Evolutionary conservation across 2,329 filamentous ascomycete genomes (phyloP), one percentile per base, ranked within the genome.

Genomic region (Aspergillus sp.): DNA sequence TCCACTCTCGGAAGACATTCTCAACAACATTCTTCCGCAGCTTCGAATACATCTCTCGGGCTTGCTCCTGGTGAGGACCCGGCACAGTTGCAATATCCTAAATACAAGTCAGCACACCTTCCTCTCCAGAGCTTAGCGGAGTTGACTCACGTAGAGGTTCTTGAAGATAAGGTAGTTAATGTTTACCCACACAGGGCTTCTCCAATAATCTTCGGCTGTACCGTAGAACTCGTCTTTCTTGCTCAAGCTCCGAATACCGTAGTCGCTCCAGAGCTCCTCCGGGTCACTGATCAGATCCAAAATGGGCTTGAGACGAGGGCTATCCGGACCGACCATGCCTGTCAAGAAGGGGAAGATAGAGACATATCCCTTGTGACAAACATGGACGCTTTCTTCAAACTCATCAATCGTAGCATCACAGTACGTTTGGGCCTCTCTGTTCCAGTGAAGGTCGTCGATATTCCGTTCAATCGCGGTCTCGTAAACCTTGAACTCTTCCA

Each of bases 341-440:
- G 90, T 84, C 60, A 97, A 74, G 79, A 97, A 95, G 1, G 94
- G 94, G 72, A 96, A 94, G 24, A 99, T 79, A 19, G 90, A 94
- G 60, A 97, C 85, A 67, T 99, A 99, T 17, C 94, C 94, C 73
- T 95, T 96, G 77, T 97, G 94, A 75, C 94, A 99, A 40, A 96
- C 90, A 17, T 94, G 86, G 33, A 81, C 73, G 65, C 90, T 86
- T 74, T 99, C 94, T 71, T 99, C 94, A 67, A 89, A 99, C 55
- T 91, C 91, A 64, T 99, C 93, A 54, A 99, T 88, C 0, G 90
- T 96, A 1, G 91, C 90, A 69, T 99, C 94, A 69, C 94, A 99
- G 76, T 91, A 99, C 56, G 88, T 89, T 51, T 89, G 85, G 3
- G 86, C 82, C 62, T 86, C 80, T 50, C 89, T 82, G 16, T 87